Evolutionary conservation across 495 filamentous ascomycete species (phyloP), one percentile per base, ranked within the genome.

Genomic region (Daldinia caldariorum): DNA sequence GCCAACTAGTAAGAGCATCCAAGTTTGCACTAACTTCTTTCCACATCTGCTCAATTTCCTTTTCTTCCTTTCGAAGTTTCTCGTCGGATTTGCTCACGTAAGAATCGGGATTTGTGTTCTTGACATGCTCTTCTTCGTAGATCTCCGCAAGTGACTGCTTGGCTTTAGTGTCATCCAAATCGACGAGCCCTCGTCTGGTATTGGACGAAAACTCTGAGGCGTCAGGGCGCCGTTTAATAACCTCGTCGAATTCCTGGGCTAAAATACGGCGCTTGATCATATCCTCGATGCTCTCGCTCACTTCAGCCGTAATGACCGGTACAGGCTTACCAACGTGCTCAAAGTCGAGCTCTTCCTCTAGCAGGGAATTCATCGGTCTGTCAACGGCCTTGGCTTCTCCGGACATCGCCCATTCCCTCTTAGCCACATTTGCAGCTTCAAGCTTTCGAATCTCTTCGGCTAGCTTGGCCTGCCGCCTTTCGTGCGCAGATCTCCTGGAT

Each of bases 331-430:
- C 96, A n/a, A 91, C 87, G 54, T 95, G 87, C 78, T 99, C 95
- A 72, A 97, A 98, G 58, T 98, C 95, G 13, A 99, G 85, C 67
- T 97, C 94, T 79, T 98, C 90, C 77, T 97, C 96, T 2, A 99
- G 86, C 0, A 99, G 86, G 0, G 94, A 97, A 79, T 99, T 98
- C 16, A 93, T 64, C 0, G 96, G 95, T 51, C 95, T 85, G 63
- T 93, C 91, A 2, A 83, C 83, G 0, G 92, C 96, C 50, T 88
- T 86, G 41, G 93, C 95, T 84, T 99, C 95, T 73, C 95, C 95
- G 10, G 91, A 84, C 38, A 98, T 83, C 54, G 90, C 92, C 95
- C 95, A 99, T 67, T 94, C 88, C 51, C 92, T 90, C 78, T 97
- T 97, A 2, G 92, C 92, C 7, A 99, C 91, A 58, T 92, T 93